Evolutionary conservation across 495 filamentous ascomycete species (phyloP).

Genomic region (Aspergillus conjunctus): DNA sequence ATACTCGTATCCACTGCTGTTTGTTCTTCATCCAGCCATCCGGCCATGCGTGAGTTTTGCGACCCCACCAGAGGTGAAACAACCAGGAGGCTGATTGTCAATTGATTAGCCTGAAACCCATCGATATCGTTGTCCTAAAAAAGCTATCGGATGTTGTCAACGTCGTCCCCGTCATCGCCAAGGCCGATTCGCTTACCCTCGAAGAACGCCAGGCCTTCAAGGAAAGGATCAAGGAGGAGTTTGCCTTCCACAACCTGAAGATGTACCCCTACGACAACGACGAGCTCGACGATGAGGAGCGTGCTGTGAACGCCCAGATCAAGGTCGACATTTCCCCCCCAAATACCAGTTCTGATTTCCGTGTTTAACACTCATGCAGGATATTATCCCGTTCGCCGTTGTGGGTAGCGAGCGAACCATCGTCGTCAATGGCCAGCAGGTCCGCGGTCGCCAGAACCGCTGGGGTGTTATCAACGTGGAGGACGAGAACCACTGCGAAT

Average conservation of each 20-base stretch:
- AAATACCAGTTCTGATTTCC: neutral
- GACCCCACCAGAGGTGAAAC: neutral
- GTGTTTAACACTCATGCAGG: constrained; percentile 53
- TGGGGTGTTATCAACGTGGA: constrained; percentile 99
- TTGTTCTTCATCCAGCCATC: constrained; percentile 99
- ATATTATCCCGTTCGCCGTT: constrained; percentile 95
- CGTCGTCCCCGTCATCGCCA: constrained; percentile 97
- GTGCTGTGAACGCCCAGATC: constrained; percentile 88
- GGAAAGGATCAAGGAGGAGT: constrained; percentile 99
- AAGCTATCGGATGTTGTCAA: constrained; percentile 99
- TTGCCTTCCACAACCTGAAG: constrained; percentile 98
- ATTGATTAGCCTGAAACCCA: constrained; percentile 75
- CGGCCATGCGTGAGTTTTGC: constrained; percentile 75
- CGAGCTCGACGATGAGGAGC: constrained; percentile 96
- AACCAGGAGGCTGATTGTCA: constrained; percentile 14
- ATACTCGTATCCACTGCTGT: constrained; percentile 99
- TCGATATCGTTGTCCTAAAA: constrained; percentile 98
- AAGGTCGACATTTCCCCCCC: constrained; percentile 62
- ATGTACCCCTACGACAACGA: constrained; percentile 99
- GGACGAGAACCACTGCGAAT: constrained; percentile 99
- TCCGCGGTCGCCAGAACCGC: constrained; percentile 96
- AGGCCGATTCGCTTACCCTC: constrained; percentile 93
- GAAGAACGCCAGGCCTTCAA: constrained; percentile 97
- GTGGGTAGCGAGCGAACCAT: constrained; percentile 98
- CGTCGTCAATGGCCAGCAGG: constrained; percentile 95